These are phyloP conservation scores for Aureobasidium pullulans DNA, from an alignment of 2,329 filamentous ascomycete species.

Conservation along the genomic window DNA sequence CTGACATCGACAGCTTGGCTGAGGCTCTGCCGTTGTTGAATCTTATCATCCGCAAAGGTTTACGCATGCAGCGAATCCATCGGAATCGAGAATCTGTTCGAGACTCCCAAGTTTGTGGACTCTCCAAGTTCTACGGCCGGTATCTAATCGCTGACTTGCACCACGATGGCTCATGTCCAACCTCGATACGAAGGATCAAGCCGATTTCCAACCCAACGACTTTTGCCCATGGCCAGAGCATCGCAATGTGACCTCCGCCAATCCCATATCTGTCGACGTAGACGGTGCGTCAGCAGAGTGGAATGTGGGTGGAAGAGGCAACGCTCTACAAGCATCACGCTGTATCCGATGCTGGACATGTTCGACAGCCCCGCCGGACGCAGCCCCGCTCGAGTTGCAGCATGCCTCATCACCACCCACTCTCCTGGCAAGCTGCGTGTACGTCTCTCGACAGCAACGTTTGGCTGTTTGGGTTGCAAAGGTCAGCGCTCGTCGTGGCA, in stretches of 20 bases:
- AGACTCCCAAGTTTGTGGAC: too few relatives aligned
- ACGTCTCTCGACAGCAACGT: background rate
- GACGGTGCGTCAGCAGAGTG: background rate
- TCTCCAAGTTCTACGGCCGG: too few relatives aligned
- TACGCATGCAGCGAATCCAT: background rate
- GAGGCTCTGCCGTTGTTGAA: background rate
- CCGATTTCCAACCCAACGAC: too few relatives aligned
- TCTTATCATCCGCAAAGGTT: background rate
- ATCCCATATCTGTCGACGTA: background rate
- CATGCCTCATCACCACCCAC: background rate
- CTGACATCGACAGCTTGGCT: background rate
- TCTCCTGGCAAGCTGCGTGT: background rate
- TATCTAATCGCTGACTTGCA: too few relatives aligned
- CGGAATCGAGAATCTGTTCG: background rate
- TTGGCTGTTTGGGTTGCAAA: background rate
- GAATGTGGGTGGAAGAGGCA: background rate
- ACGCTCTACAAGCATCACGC: background rate
- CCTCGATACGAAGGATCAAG: too few relatives aligned
- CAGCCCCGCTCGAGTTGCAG: background rate
- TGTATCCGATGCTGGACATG: background rate
- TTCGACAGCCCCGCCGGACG: background rate
- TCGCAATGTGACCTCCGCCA: background rate
- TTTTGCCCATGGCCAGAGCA: too few relatives aligned
- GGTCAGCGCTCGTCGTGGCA: background rate
- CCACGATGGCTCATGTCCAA: too few relatives aligned